A percentile compares a stretch with the other conserved stretches of the same genome.
These are phyloP conservation scores for Beverwykella pulmonaria DNA, from an alignment of 495 filamentous ascomycete species.

Conservation along the genomic window DNA sequence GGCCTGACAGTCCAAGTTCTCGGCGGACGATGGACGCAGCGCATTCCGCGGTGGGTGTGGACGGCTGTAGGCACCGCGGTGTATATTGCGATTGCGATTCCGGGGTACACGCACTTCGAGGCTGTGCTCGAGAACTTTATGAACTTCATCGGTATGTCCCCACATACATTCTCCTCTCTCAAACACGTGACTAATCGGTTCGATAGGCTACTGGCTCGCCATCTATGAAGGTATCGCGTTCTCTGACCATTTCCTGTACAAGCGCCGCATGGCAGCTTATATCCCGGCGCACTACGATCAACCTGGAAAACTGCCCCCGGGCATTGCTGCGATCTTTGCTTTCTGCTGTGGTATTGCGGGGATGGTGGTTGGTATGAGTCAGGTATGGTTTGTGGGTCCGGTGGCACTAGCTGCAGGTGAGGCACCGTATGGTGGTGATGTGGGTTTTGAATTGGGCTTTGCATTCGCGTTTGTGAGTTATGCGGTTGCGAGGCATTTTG, in stretches of 20 bases:
- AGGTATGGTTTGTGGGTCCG: conserved; percentile 73
- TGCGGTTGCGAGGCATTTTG: conserved; percentile 53
- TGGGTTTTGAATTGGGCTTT: conserved; percentile 75
- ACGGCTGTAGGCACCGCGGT: conserved; percentile 66
- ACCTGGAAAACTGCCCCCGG: conserved; percentile 63
- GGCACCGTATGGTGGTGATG: conserved; percentile 64
- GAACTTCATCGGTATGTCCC: conserved; percentile 61
- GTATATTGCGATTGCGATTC: conserved; percentile 76
- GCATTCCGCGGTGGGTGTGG: conserved; percentile 79
- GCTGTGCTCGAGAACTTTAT: conserved; percentile 76
- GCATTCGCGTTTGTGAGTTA: conserved; percentile 55
- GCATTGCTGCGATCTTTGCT: conserved; percentile 68
- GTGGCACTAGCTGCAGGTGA: conserved; percentile 66
- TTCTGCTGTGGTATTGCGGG: conserved; percentile 73
- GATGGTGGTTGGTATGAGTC: conserved; percentile 75
- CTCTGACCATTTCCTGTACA: conserved; percentile 77
- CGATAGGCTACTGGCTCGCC: conserved; percentile 73
- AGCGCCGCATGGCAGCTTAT: conserved; percentile 67
- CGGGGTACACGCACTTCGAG: conserved; percentile 75
- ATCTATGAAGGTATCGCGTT: conserved; percentile 77
- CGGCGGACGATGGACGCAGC: conserved; percentile 59
- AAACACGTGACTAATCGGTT: not conserved
- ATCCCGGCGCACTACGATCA: conserved; percentile 62
- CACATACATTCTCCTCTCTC: not conserved
- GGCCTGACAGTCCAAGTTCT: conserved; percentile 75